phyloP scores from a whole-genome alignment of 2,329 filamentous ascomycete genomes.

The Claviceps arundinis region DNA sequence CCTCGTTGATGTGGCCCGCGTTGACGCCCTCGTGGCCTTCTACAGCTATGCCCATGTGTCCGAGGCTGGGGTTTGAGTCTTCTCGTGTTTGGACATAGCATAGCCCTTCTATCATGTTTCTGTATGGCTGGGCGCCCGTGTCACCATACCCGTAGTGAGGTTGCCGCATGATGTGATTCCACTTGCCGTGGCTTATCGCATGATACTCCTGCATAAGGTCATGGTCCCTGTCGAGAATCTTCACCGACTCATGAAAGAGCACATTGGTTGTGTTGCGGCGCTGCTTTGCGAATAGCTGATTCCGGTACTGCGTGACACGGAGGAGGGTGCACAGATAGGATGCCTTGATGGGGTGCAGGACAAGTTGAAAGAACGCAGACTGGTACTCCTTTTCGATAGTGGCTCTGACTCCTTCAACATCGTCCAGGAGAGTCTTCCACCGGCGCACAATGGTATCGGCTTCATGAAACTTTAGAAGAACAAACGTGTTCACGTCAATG shows the following conservation, averaged over 20 bases:
- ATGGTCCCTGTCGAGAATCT: conserved; percentile 39
- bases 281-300: conserved; percentile 41
- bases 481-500: conserved; percentile 42
- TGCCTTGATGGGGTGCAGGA: conserved; percentile 46
- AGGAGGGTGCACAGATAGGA: conserved; percentile 39
- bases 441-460: conserved; percentile 38
- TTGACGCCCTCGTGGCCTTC: conserved; percentile 21
- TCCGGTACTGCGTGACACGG: conserved; percentile 30
- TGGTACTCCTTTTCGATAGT: conserved; percentile 28
- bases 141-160: conserved; percentile 31
- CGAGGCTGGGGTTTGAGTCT: conserved; percentile 31
- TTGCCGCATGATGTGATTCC: conserved; percentile 42
- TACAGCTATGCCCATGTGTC: conserved; percentile 20
- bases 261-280: conserved; percentile 42
- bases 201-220: conserved; percentile 38
- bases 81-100: conserved; percentile 39
- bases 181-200: conserved; percentile 36
- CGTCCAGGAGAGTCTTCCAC: conserved; percentile 35
- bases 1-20: conserved; percentile 33
- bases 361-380: conserved; percentile 45
- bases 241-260: conserved; percentile 31
- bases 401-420: conserved; percentile 31
- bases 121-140: conserved; percentile 24
- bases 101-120: conserved; percentile 40
- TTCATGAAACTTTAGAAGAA: conserved; percentile 46